These are phyloP conservation scores for Yamadazyma aaseri DNA, from an alignment of 1,139 yeast genomes.

Conservation along the genomic window DNA sequence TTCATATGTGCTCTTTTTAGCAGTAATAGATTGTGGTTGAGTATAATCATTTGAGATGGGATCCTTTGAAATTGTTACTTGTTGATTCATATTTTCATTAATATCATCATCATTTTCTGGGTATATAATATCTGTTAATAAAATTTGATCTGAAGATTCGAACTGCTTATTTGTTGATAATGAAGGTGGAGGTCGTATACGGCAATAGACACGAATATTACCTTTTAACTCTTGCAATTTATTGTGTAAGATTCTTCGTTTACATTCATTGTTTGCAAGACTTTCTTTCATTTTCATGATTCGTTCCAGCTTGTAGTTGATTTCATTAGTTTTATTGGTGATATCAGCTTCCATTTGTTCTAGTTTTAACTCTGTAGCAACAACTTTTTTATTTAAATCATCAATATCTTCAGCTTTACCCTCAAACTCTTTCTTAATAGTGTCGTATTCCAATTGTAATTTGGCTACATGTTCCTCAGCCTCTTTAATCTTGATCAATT, in stretches of 20 bases:
- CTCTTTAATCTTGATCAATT: constrained; percentile 3
- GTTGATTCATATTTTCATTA: constrained; percentile 41
- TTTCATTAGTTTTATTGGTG: constrained; percentile 8
- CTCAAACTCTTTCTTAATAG: constrained; percentile 13
- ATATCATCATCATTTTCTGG: constrained; percentile 49
- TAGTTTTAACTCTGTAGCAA: constrained; percentile 9
- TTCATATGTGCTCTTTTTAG: constrained; percentile 19
- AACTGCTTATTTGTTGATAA: constrained; percentile 20
- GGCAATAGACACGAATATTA: constrained; percentile 85
- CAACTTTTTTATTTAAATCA: constrained; percentile 14
- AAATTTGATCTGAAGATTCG: no score
- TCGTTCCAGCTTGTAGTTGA: constrained; percentile 9
- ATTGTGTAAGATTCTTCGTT: constrained; percentile 70
- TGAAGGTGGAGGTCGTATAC: constrained; percentile 61
- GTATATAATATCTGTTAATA: constrained; percentile 39
- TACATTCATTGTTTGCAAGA: constrained; percentile 22
- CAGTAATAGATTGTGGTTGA: constrained; percentile 3
- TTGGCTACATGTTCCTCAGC: constrained; percentile 8
- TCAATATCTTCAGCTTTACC: constrained; percentile 24
- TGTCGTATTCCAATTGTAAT: constrained; percentile 8
- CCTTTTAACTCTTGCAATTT: constrained; percentile 85
- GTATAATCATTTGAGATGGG: neutral
- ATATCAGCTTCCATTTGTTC: constrained; percentile 7
- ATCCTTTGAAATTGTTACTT: constrained; percentile 30
- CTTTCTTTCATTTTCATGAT: constrained; percentile 11